phyloP scores from a whole-genome alignment of 2,329 filamentous ascomycete genomes.

The Thermomyces lanuginosus region DNA sequence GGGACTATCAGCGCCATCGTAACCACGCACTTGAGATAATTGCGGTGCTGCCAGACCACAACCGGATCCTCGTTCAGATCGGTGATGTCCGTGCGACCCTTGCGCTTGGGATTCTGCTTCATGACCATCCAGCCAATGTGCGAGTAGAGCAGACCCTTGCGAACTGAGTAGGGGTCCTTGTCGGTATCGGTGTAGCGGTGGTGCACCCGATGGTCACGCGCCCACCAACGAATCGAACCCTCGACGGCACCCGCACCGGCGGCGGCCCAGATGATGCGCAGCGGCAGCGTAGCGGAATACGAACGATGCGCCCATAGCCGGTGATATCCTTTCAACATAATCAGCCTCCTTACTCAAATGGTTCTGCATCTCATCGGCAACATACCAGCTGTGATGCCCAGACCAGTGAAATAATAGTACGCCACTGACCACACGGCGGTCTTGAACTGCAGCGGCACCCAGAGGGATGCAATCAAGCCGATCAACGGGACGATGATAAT shows the following conservation, averaged over 20 bases:
- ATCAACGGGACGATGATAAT: slow-evolving; percentile 62
- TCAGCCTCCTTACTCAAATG: slow-evolving; percentile 1
- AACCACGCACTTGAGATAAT: slow-evolving; percentile 68
- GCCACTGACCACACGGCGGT: slow-evolving; percentile 56
- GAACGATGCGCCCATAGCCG: slow-evolving; percentile 75
- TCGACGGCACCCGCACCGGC: slow-evolving; percentile 71
- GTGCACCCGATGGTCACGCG: slow-evolving; percentile 70
- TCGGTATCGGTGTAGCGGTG: slow-evolving; percentile 87
- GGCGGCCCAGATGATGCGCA: slow-evolving; percentile 68
- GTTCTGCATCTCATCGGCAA: slow-evolving; percentile 5
- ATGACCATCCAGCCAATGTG: slow-evolving; percentile 84
- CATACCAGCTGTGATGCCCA: slow-evolving; percentile 63
- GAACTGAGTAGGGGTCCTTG: slow-evolving; percentile 80
- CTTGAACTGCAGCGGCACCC: slow-evolving; percentile 56
- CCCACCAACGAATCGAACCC: slow-evolving; percentile 81
- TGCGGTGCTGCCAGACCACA: slow-evolving; percentile 73
- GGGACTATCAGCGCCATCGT: slow-evolving; percentile 65
- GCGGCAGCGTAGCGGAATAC: slow-evolving; percentile 59
- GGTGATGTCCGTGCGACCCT: slow-evolving; percentile 74
- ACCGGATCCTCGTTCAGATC: slow-evolving; percentile 75
- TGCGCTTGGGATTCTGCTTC: slow-evolving; percentile 82
- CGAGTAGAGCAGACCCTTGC: slow-evolving; percentile 72
- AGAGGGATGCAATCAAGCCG: slow-evolving; percentile 59
- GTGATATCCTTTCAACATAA: slow-evolving; percentile 44
- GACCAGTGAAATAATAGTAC: slow-evolving; percentile 71